These are phyloP conservation scores for Pulveroboletus sp. DNA, from an alignment of 768 basidiomycete species.

Conservation along the genomic window DNA sequence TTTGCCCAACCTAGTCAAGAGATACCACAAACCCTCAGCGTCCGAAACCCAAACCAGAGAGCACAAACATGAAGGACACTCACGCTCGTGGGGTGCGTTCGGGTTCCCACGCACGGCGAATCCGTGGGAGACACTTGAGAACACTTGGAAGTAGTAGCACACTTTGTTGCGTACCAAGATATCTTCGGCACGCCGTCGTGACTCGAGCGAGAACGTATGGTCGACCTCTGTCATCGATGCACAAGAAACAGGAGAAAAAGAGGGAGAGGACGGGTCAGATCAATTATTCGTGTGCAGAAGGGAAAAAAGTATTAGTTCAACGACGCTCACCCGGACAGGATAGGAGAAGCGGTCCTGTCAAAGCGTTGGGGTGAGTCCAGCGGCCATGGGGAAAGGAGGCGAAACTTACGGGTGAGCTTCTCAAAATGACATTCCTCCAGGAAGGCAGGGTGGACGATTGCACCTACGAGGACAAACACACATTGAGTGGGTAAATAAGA, in stretches of 20 bases:
- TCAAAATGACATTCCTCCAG: constrained; percentile 51
- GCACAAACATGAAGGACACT: neutral
- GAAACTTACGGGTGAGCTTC: constrained; percentile 39
- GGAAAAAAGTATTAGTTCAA: neutral
- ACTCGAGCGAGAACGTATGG: constrained; percentile 42
- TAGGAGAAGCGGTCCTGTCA: neutral
- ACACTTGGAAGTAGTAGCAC: constrained; percentile 51
- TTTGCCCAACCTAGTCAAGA: constrained; percentile 48
- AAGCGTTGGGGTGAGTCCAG: neutral
- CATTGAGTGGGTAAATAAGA: neutral
- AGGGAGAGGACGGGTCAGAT: neutral
- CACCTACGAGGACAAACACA: constrained; percentile 24
- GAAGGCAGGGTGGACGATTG: constrained; percentile 49
- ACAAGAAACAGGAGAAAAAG: neutral
- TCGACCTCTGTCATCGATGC: constrained; percentile 41
- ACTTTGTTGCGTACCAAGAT: constrained; percentile 45
- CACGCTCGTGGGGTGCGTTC: constrained; percentile 16
- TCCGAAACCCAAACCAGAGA: neutral
- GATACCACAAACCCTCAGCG: neutral
- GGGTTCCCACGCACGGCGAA: constrained; percentile 18
- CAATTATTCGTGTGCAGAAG: neutral
- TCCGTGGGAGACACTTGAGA: constrained; percentile 37
- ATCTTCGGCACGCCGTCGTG: constrained; percentile 51
- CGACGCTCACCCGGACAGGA: constrained; percentile 12
- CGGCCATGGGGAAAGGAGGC: neutral